Conservation (phyloP, 139 green algal genomes). For the Volvox reticuliferus region DNA sequence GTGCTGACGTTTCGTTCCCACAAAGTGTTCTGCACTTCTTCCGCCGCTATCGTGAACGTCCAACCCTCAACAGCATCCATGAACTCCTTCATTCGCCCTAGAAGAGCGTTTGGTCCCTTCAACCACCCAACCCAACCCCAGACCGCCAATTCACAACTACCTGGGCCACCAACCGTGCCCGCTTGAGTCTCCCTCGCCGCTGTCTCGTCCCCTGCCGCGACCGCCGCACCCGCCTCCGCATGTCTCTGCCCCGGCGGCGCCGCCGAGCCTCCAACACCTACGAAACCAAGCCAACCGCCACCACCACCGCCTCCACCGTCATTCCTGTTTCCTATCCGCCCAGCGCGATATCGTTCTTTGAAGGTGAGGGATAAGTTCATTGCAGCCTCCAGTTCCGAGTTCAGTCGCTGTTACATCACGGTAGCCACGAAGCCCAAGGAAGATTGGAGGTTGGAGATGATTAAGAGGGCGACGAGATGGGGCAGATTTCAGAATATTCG, state of each 20-base stretch:
- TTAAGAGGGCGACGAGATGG: neutral
- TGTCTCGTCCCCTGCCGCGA: neutral
- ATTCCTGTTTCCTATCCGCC: neutral
- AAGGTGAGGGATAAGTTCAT: conserved; percentile 39
- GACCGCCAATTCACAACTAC: no score
- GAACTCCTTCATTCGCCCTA: no score
- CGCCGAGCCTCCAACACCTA: neutral
- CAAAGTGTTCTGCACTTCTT: no score
- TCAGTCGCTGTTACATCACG: conserved; percentile 22
- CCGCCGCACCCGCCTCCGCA: neutral
- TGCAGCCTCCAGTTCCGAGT: conserved; percentile 32
- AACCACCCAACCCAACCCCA: no score
- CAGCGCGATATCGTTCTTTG: conserved; percentile 28
- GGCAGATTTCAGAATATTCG: neutral
- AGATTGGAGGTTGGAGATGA: neutral
- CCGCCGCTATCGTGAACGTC: no score
- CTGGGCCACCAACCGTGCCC: no score
- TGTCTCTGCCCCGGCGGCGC: neutral
- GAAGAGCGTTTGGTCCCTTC: no score
- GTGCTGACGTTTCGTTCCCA: no score
- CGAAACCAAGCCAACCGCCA: neutral
- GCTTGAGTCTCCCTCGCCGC: neutral
- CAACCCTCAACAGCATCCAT: no score
- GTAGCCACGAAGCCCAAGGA: no score
- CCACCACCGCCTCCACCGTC: neutral